Evolutionary conservation across 2,329 filamentous ascomycete genomes (phyloP).

Genomic region (Penicillium vulpinum): DNA sequence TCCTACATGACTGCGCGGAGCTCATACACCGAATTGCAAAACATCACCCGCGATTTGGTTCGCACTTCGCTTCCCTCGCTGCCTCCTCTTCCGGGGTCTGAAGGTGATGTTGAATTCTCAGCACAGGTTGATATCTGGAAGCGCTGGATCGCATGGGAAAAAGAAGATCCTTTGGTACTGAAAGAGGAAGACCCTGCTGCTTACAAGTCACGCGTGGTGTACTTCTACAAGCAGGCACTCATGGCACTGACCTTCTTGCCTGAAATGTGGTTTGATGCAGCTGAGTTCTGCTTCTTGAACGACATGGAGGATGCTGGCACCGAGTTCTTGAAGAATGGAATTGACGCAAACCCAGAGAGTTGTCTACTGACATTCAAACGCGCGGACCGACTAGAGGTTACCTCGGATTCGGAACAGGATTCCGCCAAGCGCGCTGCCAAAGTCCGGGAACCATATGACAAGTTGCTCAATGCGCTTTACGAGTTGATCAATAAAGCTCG

Average conservation of each 20-base stretch:
- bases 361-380: constrained; percentile 86
- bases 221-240: constrained; percentile 88
- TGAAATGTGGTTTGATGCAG: constrained; percentile 92
- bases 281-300: constrained; percentile 87
- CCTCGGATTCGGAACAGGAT: constrained; percentile 73
- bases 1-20: constrained; percentile 95
- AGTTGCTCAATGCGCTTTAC: constrained; percentile 83
- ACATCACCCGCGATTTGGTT: constrained; percentile 73
- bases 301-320: constrained; percentile 69
- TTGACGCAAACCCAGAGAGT: constrained; percentile 89
- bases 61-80: constrained; percentile 77
- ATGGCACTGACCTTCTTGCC: constrained; percentile 95
- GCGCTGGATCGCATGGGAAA: constrained; percentile 93
- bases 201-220: constrained; percentile 77
- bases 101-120: constrained; percentile 80
- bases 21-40: constrained; percentile 85
- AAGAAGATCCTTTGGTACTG: constrained; percentile 83
- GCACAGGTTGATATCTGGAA: constrained; percentile 89
- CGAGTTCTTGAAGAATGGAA: constrained; percentile 77
- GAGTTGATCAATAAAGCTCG: constrained; percentile 72
- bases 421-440: constrained; percentile 64
- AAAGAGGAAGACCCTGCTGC: constrained; percentile 74
- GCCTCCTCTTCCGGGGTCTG: constrained; percentile 80
- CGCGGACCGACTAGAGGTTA: constrained; percentile 81
- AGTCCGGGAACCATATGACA: constrained; percentile 80